These are phyloP conservation scores for Eucalyptus pauciflora DNA, from an alignment of 345 rosid species.

Conservation along the genomic window DNA sequence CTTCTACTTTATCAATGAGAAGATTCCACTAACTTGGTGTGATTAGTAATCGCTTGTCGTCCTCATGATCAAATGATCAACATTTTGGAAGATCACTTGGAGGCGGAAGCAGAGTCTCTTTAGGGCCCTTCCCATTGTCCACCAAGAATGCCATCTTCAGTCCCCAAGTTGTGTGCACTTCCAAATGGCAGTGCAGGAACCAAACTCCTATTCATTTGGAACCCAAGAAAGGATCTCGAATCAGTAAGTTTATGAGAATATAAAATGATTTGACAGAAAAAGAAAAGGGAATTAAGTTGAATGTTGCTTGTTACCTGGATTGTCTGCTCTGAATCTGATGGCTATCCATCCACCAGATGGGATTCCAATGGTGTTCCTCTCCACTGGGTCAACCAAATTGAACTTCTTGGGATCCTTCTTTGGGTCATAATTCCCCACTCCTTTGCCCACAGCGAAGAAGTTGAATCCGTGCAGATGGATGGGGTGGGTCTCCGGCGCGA, in stretches of 20 bases:
- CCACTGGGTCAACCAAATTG: constrained; percentile 66
- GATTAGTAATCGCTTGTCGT: background rate
- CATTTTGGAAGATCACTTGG: constrained; percentile 23
- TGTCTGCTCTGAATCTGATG: constrained; percentile 61
- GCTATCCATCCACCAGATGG: constrained; percentile 78
- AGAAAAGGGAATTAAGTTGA: background rate
- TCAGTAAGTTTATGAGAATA: background rate
- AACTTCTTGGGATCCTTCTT: constrained; percentile 15
- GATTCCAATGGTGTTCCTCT: constrained; percentile 69
- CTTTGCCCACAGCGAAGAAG: constrained; percentile 20
- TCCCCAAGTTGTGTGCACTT: constrained; percentile 34
- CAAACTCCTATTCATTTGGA: constrained; percentile 11
- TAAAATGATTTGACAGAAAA: background rate
- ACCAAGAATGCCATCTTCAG: constrained; percentile 31
- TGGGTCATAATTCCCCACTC: constrained; percentile 17
- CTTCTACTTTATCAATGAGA: background rate
- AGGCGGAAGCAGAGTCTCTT: constrained; percentile 17
- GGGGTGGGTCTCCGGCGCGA: constrained; percentile 25
- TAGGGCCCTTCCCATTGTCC: constrained; percentile 23
- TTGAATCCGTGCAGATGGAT: constrained; percentile 29
- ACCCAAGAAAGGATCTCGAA: background rate
- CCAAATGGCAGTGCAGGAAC: constrained; percentile 32
- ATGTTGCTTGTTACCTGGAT: constrained; percentile 37
- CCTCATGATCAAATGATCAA: background rate
- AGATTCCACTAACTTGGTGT: background rate